Evolutionary conservation across 192 early-diverging fungal genomes (phyloP).

Genomic region (Rhizophlyctis rosea): DNA sequence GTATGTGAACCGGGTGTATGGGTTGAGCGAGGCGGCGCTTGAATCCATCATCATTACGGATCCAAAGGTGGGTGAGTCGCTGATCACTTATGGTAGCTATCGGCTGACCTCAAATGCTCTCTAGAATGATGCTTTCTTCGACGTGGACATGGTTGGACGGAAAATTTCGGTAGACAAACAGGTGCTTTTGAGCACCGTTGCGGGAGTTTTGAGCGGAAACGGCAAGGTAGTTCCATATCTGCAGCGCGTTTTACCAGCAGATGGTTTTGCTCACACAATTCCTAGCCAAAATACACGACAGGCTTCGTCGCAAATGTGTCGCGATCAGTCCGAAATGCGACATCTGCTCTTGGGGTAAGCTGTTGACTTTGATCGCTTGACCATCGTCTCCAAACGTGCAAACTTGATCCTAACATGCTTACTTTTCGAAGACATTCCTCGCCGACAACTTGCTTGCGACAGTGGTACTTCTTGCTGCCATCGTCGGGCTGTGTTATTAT

Average conservation of each 20-base stretch:
- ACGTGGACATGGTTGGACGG: conserved; percentile 18
- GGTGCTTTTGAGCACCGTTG: conserved; percentile 13
- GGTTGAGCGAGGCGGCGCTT: conserved; percentile 21
- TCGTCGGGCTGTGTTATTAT: neutral
- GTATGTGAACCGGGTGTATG: conserved; percentile 46
- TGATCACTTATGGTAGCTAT: neutral
- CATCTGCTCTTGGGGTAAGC: neutral
- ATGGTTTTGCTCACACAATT: too few species aligned
- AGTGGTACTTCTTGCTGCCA: neutral
- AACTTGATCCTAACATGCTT: neutral
- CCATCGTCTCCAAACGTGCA: neutral
- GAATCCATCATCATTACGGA: conserved; percentile 38
- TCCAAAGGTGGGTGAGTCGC: conserved; percentile 30
- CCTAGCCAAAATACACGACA: conserved; percentile 12
- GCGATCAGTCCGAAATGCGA: neutral
- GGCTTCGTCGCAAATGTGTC: conserved; percentile 5
- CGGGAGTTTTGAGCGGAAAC: conserved; percentile 22
- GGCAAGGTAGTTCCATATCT: conserved; percentile 25
- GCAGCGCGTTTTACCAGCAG: neutral
- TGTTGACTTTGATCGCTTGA: neutral
- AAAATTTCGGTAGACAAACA: conserved; percentile 6
- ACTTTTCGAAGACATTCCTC: neutral
- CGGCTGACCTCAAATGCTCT: neutral
- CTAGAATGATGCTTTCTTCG: conserved; percentile 37
- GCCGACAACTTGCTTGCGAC: neutral